These are phyloP conservation scores for Candida caryicola DNA, from an alignment of 805 yeast species.

Conservation along the genomic window DNA sequence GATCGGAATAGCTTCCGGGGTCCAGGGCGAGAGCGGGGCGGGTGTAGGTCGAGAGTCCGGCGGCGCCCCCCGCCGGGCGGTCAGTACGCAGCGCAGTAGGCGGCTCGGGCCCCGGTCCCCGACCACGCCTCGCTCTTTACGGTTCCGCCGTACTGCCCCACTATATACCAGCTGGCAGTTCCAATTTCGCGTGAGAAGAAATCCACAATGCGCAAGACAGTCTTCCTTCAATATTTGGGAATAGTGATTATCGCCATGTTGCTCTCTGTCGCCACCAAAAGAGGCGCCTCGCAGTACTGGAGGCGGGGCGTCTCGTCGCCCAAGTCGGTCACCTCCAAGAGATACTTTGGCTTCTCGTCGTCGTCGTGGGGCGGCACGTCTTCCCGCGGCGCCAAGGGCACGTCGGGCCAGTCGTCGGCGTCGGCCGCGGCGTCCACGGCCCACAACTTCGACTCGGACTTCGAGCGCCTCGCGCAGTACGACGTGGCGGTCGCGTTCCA, in stretches of 20 bases:
- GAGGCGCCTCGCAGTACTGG: conserved; percentile 5
- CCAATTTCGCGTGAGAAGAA: not conserved
- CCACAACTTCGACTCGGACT: conserved; percentile 18
- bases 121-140: too few relatives aligned
- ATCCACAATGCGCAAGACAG: not conserved
- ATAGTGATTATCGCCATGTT: conserved; percentile 19
- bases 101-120: too few relatives aligned
- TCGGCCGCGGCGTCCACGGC: conserved; percentile 18
- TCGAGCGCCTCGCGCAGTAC: conserved; percentile 36
- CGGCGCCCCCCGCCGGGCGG: too few relatives aligned
- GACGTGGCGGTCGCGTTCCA: conserved; percentile 67
- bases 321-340: not conserved
- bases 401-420: conserved; percentile 15
- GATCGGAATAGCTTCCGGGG: too few relatives aligned
- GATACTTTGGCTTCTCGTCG: conserved; percentile 20
- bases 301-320: not conserved
- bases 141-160: too few relatives aligned
- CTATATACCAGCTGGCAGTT: too few relatives aligned
- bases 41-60: too few relatives aligned
- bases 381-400: conserved; percentile 12
- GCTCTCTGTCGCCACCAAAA: conserved; percentile 15
- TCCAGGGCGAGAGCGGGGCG: too few relatives aligned
- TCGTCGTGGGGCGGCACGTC: conserved; percentile 15
- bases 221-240: conserved; percentile 9
- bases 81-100: too few relatives aligned